A percentile compares a stretch with the other conserved stretches of the same genome.
phyloP scores from a whole-genome alignment of 495 filamentous ascomycete genomes.

The Penicillium turbatum region DNA sequence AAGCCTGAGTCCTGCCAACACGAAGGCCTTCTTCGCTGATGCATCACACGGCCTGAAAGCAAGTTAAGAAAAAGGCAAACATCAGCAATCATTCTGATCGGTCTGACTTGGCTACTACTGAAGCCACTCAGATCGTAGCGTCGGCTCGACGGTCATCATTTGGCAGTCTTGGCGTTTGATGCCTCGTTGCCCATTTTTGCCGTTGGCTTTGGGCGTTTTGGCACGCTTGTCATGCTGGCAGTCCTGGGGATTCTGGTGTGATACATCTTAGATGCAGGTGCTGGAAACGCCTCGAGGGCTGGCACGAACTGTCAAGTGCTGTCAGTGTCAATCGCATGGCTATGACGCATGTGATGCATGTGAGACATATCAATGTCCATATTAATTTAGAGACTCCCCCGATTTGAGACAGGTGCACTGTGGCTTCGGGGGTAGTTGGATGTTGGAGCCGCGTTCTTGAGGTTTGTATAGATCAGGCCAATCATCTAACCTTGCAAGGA shows the following conservation, averaged over 20 bases:
- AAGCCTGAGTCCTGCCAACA: not conserved
- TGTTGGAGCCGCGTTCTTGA: not conserved
- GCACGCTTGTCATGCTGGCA: too few relatives aligned
- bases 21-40: not conserved
- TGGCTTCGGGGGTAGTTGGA: not conserved
- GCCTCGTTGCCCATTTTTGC: not conserved
- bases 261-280: not conserved
- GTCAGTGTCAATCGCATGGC: conserved; percentile 18
- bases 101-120: not conserved
- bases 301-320: not conserved
- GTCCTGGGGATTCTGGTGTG: not conserved
- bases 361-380: not conserved
- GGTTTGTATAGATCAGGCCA: not conserved
- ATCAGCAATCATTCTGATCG: not conserved
- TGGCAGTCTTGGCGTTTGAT: not conserved
- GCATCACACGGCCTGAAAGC: not conserved
- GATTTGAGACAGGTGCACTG: not conserved
- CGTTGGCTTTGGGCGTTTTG: too few relatives aligned
- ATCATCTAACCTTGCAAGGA: not conserved
- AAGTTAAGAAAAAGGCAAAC: too few relatives aligned
- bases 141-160: not conserved
- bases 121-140: conserved; percentile 1
- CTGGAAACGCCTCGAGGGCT: too few relatives aligned
- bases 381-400: too few relatives aligned
- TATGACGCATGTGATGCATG: not conserved